Evolutionary conservation across 2,329 filamentous ascomycete species (phyloP).

Genomic region (Ceratocystiopsis sp.): DNA sequence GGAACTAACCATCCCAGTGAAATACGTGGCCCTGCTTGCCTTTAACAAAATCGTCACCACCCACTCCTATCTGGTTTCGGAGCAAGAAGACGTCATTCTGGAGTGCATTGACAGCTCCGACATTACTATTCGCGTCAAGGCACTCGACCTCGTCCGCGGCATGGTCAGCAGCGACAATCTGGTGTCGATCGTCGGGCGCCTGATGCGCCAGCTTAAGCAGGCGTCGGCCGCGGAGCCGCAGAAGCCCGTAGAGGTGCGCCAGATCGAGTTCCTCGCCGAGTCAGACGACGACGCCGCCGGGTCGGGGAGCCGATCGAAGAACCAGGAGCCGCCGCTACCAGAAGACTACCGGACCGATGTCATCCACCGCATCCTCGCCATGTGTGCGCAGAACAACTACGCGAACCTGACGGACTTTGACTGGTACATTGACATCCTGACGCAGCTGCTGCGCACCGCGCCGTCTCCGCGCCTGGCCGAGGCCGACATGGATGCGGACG

Average conservation of each 20-base stretch:
- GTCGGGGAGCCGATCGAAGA: conserved; percentile 17
- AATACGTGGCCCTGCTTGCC: conserved; percentile 89
- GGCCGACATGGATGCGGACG: conserved; percentile 9
- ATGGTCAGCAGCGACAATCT: conserved; percentile 88
- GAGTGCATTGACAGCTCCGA: conserved; percentile 92
- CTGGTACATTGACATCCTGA: conserved; percentile 87
- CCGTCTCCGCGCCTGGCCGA: conserved; percentile 27
- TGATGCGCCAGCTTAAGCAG: conserved; percentile 72
- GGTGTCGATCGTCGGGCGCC: conserved; percentile 63
- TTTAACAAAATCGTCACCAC: conserved; percentile 89
- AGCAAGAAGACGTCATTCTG: conserved; percentile 92
- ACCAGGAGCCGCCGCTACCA: conserved; percentile 46
- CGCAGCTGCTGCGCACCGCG: conserved; percentile 63
- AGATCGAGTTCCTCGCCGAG: conserved; percentile 25
- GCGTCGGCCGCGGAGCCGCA: conserved; percentile 33
- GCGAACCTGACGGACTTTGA: conserved; percentile 78
- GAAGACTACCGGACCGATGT: conserved; percentile 76
- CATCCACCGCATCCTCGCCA: conserved; percentile 64
- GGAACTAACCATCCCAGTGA: conserved; percentile 39
- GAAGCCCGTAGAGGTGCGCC: conserved; percentile 23
- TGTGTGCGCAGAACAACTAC: conserved; percentile 85
- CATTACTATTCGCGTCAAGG: conserved; percentile 87
- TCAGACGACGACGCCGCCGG: conserved; percentile 33
- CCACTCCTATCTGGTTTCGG: conserved; percentile 72
- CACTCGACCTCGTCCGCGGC: conserved; percentile 75